These are phyloP conservation scores for Boletus rex-veris DNA, from an alignment of 768 basidiomycete species.

Conservation along the genomic window DNA sequence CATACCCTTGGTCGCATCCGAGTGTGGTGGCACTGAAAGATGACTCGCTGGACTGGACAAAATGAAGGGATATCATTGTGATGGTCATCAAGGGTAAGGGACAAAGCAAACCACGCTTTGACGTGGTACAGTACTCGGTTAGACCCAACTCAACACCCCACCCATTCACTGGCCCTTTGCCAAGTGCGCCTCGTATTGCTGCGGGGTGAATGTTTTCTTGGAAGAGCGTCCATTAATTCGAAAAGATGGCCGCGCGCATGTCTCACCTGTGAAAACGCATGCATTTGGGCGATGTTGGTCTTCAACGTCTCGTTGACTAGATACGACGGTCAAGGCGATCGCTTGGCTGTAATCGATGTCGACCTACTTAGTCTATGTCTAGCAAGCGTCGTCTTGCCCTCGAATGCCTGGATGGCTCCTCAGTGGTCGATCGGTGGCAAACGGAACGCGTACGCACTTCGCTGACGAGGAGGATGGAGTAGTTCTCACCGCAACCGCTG, in stretches of 20 bases:
- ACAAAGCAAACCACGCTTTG: neutral
- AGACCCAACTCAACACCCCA: neutral
- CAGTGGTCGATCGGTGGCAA: neutral
- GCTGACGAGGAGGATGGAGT: constrained; percentile 72
- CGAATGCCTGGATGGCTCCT: constrained; percentile 51
- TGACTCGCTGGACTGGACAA: neutral
- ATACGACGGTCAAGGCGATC: constrained; percentile 1
- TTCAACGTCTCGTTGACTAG: constrained; percentile 78
- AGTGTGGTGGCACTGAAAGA: too few relatives aligned
- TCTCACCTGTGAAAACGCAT: constrained; percentile 83
- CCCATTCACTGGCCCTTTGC: constrained; percentile 29
- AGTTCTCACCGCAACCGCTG: constrained; percentile 78
- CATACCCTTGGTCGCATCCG: too few relatives aligned
- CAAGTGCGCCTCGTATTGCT: constrained; percentile 55
- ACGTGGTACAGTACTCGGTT: neutral
- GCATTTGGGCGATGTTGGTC: constrained; percentile 72
- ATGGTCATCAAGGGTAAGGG: neutral
- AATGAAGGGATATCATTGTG: neutral
- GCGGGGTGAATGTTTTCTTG: constrained; percentile 72
- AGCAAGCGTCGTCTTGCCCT: constrained; percentile 77
- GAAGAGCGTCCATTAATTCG: neutral
- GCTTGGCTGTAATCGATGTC: neutral
- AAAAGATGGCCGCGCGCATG: neutral
- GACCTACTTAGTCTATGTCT: constrained; percentile 65
- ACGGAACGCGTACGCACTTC: constrained; percentile 42